These are phyloP conservation scores for Eucommia ulmoides DNA, from an alignment of 257 asterid species.

Conservation along the genomic window DNA sequence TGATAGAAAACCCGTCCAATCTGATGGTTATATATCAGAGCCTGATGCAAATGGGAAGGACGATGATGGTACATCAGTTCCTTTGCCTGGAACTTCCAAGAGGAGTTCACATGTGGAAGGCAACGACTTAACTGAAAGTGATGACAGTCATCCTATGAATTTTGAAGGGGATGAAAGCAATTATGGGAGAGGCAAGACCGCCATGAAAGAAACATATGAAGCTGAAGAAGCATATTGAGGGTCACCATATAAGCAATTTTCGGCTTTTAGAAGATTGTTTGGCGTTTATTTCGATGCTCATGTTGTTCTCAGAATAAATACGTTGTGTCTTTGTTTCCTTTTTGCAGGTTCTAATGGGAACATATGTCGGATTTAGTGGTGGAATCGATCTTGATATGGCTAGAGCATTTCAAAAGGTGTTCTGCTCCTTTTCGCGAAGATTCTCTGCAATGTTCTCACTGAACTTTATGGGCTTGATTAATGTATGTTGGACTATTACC, in stretches of 20 bases:
- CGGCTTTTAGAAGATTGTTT: slow-evolving; percentile 16
- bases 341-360: slow-evolving; percentile 66
- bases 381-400: slow-evolving; percentile 36
- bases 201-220: slow-evolving; percentile 10
- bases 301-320: slow-evolving; percentile 37
- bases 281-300: no score
- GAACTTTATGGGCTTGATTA: slow-evolving; percentile 42
- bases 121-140: slow-evolving; percentile 5
- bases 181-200: slow-evolving; percentile 10
- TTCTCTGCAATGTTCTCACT: slow-evolving; percentile 36
- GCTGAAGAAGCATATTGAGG: slow-evolving; percentile 10
- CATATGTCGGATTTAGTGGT: slow-evolving; percentile 20
- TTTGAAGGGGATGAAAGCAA: slow-evolving; percentile 12
- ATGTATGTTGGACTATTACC: slow-evolving; percentile 54
- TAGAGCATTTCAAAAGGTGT: slow-evolving; percentile 29
- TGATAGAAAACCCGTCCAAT: slow-evolving; percentile 25
- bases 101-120: background rate
- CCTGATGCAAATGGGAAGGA: slow-evolving; percentile 14
- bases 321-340: slow-evolving; percentile 30
- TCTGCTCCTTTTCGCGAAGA: slow-evolving; percentile 28
- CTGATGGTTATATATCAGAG: slow-evolving; percentile 21
- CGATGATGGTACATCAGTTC: slow-evolving; percentile 10
- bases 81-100: background rate
- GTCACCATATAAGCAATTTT: no score
- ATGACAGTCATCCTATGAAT: slow-evolving; percentile 10